phyloP scores from a whole-genome alignment of 371 early-diverging fungal genomes.

The Mucor circinelloides region DNA sequence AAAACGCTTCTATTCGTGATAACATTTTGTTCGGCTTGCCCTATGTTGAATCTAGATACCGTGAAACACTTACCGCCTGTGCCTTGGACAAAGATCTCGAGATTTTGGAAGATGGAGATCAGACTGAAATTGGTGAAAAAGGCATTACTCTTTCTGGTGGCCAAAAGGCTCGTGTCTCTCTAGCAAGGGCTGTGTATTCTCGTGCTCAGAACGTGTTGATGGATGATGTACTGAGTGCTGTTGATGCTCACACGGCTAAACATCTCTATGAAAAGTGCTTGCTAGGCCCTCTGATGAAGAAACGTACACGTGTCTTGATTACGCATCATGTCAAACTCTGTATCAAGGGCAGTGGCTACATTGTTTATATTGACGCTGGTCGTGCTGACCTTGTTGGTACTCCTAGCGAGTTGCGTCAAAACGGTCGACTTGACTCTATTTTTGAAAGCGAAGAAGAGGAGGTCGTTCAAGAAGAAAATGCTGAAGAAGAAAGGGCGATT shows the following conservation, averaged over 20 bases:
- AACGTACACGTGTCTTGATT: slow-evolving; percentile 81
- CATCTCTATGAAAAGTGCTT: slow-evolving; percentile 74
- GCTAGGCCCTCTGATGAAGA: slow-evolving; percentile 65
- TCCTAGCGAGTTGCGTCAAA: slow-evolving; percentile 52
- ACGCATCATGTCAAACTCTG: slow-evolving; percentile 85
- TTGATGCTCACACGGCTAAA: slow-evolving; percentile 87
- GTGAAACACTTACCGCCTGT: slow-evolving; percentile 62
- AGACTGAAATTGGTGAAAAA: slow-evolving; percentile 89
- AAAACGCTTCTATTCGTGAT: slow-evolving; percentile 77
- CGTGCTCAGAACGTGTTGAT: slow-evolving; percentile 68
- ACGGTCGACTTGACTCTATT: slow-evolving; percentile 42
- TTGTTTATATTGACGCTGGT: slow-evolving; percentile 74
- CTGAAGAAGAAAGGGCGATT: slow-evolving; percentile 23
- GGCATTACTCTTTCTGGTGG: slow-evolving; percentile 91
- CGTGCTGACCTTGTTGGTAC: slow-evolving; percentile 45
- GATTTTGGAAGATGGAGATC: slow-evolving; percentile 80
- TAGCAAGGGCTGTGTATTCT: slow-evolving; percentile 82
- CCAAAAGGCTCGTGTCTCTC: slow-evolving; percentile 74
- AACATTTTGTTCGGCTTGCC: slow-evolving; percentile 83
- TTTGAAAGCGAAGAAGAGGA: slow-evolving; percentile 38
- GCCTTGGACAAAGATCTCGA: slow-evolving; percentile 82
- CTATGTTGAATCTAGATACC: slow-evolving; percentile 67
- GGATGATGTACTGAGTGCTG: slow-evolving; percentile 83
- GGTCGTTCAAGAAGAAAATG: slow-evolving; percentile 15
- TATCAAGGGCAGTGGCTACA: slow-evolving; percentile 63